phyloP scores from a whole-genome alignment of 805 yeast species.

The Barnettozyma vustinii region DNA sequence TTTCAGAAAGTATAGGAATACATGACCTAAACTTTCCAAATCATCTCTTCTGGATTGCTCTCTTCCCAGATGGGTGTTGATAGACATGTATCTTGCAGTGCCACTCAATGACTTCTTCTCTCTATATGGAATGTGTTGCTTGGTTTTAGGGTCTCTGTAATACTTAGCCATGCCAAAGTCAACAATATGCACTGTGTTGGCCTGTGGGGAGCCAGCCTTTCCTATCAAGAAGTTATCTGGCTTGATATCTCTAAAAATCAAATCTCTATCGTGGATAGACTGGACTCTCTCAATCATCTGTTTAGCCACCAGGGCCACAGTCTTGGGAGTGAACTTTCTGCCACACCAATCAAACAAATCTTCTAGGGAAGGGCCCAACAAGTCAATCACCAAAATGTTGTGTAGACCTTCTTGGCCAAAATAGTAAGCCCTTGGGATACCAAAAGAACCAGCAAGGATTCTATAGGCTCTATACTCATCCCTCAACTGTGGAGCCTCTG shows the following conservation, averaged over 20 bases:
- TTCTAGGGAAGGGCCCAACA: conserved; percentile 92
- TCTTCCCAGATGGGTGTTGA: conserved; percentile 94
- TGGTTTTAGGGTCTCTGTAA: conserved; percentile 93
- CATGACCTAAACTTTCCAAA: conserved; percentile 94
- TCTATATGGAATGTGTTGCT: conserved; percentile 92
- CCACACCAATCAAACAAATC: conserved; percentile 99
- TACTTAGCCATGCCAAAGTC: conserved; percentile 99
- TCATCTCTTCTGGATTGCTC: conserved; percentile 97
- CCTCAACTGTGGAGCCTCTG: conserved; percentile 95
- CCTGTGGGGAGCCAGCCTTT: conserved; percentile 76
- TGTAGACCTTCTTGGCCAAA: conserved; percentile 98
- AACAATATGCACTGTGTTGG: conserved; percentile 80
- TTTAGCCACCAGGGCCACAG: conserved; percentile 88
- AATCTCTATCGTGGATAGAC: conserved; percentile 80
- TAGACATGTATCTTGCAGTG: conserved; percentile 98
- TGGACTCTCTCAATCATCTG: conserved; percentile 91
- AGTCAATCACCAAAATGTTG: conserved; percentile 88
- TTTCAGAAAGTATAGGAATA: conserved; percentile 87
- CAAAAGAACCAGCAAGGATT: conserved; percentile 71
- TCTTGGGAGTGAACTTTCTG: conserved; percentile 77
- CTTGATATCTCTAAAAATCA: conserved; percentile 93
- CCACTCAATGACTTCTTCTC: conserved; percentile 95
- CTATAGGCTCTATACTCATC: conserved; percentile 97
- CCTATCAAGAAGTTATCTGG: conserved; percentile 97
- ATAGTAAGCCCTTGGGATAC: conserved; percentile 95